Percentiles rank a stretch among this genome's conserved stretches.
phyloP scores from a whole-genome alignment of 169 alveolate species.

The Plasmodium adleri region DNA sequence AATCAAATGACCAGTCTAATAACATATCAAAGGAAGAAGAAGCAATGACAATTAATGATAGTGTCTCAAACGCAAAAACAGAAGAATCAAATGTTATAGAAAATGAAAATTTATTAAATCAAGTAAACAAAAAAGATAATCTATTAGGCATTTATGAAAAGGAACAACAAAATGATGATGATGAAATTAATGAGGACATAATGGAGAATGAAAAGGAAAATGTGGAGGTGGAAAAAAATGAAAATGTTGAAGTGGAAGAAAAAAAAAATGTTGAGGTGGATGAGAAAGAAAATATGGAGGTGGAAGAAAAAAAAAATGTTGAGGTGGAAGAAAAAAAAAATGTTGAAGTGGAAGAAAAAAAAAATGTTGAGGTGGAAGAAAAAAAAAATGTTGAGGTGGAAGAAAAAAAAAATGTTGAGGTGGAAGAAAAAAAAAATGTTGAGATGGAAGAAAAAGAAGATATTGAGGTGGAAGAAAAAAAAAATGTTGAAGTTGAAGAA shows the following conservation, averaged over 20 bases:
- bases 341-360: not conserved
- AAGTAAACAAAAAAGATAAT: not conserved
- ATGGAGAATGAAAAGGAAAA: constrained; percentile 10
- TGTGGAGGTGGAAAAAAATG: not conserved
- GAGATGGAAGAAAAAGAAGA: too few species aligned
- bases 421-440: too few species aligned
- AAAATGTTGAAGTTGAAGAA: too few species aligned
- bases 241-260: not conserved
- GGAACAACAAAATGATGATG: constrained; percentile 5
- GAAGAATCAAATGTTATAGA: constrained; percentile 8
- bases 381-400: not conserved
- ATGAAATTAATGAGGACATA: not conserved
- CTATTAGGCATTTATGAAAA: not conserved
- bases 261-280: not conserved
- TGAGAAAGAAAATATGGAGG: not conserved
- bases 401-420: not conserved
- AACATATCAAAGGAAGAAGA: not conserved
- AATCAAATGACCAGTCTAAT: not conserved
- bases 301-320: not conserved
- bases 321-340: not conserved
- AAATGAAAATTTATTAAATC: not conserved
- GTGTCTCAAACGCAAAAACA: not conserved
- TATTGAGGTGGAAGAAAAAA: too few species aligned
- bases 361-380: not conserved
- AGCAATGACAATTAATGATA: not conserved